Base-by-base conservation (phyloP, 2,329 filamentous ascomycete genomes). In the Sarocladium strictum region DNA sequence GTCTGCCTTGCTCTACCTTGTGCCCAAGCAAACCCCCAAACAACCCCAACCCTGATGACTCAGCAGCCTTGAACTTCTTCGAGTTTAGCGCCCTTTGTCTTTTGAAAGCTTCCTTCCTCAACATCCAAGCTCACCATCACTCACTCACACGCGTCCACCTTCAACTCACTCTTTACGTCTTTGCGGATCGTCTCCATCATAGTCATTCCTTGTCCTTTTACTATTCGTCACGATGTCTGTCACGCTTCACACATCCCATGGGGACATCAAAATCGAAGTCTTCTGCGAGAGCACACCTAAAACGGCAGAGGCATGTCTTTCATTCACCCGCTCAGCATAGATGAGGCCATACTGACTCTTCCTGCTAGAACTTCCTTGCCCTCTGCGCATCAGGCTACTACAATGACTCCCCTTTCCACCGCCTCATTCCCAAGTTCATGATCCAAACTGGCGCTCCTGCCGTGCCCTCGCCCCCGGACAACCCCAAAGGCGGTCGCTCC, bases 271-370 rank as follows among this genome's bases (percentile, higher is more conserved):
- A 75, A 83, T 97, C 63, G 94, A 97, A 71, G 78, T 99, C 61
- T 97, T 97, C 75, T 97, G 93, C 76, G 90, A 97, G 69, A 86
- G 89, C 62, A 90, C 96, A 29, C 94, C 94, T 58, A 92, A 93
- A 70, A 96, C 94, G 0, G 87, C 91, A 59, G 89, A 96, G 74
- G 87, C 87, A 74, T 55, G 73, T 62, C 26, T 26, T 53, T 37
- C 50, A n/a, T 40, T 19, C 19, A 24, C 12, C 24, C 7, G 32
- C 33, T 9, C 35, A 33, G 33, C 29, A 38, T 45, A 9, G 23
- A 10, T 27, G 9, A 32, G 9, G n/a, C 27, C 11, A 11, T 53
- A 29, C 24, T 50, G 33, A 45, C 58, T 45, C 14, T 3, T 40
- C 23, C 17, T 7, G 37, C 21, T 67, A 90, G 85, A 95, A 95